Base-by-base conservation (phyloP, 495 filamentous ascomycete genomes). In the Penicillium cinerascens region DNA sequence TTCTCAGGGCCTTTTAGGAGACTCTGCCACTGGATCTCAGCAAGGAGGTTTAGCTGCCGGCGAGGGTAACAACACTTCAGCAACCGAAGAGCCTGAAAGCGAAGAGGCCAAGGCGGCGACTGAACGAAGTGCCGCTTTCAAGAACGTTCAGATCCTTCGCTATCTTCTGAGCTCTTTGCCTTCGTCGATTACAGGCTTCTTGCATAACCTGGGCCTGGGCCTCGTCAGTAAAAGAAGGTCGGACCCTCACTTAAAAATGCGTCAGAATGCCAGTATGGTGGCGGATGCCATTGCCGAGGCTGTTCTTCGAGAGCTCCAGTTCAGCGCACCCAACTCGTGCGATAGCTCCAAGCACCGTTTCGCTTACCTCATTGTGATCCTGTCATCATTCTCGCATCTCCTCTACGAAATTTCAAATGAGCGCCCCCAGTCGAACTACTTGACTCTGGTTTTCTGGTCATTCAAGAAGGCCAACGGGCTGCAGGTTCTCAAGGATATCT, bases 381-480 rank as follows among this genome's bases (percentile, higher is more conserved):
- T 96, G 13, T 84, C 86, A 42, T 84, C 87, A 0, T 72, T 95
- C 36, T 85, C 85, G 27, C 86, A 90, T 54, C 76, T 95, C 61
- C 72, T 96, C 42, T 82, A 92, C 52, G 92, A 95, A 68, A 75
- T 77, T 40, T 69, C 72, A 13, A 64, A 72, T 42, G 87, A 88
- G 17, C 84, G 83, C 3, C 71, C 76, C 4, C 72, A 67, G n/a
- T 68, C 79, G 3, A 84, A 87, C 54, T 82, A 88, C 25, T 80
- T 96, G 40, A 88, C 88, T 7, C 78, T 92, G 15, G 86, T 96
- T 26, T 67, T 97, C 27, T 79, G 91, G 55, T 85, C 88, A 15
- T 97, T 97, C 73, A 93, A 92, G 67, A 84, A 87, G 42, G 77
- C 79, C 45, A 82, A 84, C 37, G 93, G 93, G 2, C 74, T 98